These are phyloP conservation scores for Ophiocordyceps camponoti-rufipedis DNA, from an alignment of 2,329 filamentous ascomycete genomes.

Conservation along the genomic window DNA sequence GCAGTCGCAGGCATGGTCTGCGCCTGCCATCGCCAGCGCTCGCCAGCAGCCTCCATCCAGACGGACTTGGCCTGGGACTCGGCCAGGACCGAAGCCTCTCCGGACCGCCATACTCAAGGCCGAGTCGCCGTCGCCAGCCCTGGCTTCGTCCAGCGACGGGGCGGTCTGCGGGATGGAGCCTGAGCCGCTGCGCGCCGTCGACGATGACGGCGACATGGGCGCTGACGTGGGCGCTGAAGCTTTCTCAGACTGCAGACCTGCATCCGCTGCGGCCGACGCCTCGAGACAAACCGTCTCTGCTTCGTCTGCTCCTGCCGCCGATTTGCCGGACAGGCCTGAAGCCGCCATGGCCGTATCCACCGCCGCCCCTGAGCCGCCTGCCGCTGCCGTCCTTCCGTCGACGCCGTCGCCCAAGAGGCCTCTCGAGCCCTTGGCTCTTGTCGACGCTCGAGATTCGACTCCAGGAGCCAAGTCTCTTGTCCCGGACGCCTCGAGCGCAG, in stretches of 20 bases:
- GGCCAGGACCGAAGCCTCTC: neutral
- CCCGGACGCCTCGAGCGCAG: neutral
- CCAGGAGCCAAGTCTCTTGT: neutral
- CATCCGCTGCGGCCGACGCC: neutral
- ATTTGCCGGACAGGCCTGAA: neutral
- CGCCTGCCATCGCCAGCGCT: neutral
- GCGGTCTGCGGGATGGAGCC: neutral
- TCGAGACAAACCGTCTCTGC: neutral
- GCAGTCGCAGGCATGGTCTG: neutral
- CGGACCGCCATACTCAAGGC: constrained; percentile 15
- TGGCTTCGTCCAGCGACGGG: constrained; percentile 37
- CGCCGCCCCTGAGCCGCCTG: neutral
- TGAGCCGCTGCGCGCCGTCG: neutral
- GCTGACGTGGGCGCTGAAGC: neutral
- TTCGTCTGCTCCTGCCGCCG: constrained; percentile 1
- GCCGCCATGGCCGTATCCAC: neutral
- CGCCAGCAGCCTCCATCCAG: neutral
- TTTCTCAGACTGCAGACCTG: neutral
- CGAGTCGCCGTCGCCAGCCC: constrained; percentile 42
- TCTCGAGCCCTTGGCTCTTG: neutral
- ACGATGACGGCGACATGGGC: neutral
- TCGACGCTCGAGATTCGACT: neutral
- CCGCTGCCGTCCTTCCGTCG: neutral
- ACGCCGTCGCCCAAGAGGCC: constrained; percentile 4
- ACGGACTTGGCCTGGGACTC: neutral